phyloP scores from a whole-genome alignment of 2,329 filamentous ascomycete species.

The Escovopsis sp. region DNA sequence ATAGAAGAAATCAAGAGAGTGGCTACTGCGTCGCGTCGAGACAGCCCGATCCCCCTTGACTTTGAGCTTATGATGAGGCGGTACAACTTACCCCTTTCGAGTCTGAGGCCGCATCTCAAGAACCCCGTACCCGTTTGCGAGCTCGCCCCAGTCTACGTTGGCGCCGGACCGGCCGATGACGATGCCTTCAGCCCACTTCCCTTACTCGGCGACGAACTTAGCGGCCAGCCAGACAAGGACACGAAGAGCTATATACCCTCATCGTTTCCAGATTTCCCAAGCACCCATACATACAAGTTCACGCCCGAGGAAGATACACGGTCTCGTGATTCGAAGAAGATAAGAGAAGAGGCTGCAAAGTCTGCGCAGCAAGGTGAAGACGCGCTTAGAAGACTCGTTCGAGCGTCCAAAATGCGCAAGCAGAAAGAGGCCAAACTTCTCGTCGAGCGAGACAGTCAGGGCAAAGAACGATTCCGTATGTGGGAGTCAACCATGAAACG shows the following conservation, averaged over 20 bases:
- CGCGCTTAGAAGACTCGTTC: conserved; percentile 42
- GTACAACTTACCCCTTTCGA: conserved; percentile 35
- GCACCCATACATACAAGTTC: conserved; percentile 48
- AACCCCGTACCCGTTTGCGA: conserved; percentile 31
- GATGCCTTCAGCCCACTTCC: conserved; percentile 28
- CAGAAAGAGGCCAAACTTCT: conserved; percentile 47
- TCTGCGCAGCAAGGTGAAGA: conserved; percentile 49
- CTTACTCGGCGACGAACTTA: conserved; percentile 38
- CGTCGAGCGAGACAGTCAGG: conserved; percentile 36
- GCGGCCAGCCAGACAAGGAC: conserved; percentile 42
- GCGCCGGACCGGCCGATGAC: conserved; percentile 23
- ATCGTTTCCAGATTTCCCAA: conserved; percentile 47
- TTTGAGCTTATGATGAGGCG: conserved; percentile 38
- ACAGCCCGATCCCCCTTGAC: conserved; percentile 39
- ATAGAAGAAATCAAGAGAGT: conserved; percentile 32
- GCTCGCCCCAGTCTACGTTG: conserved; percentile 23
- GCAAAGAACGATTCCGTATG: conserved; percentile 40
- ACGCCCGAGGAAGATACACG: conserved; percentile 37
- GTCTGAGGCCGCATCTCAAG: conserved; percentile 41
- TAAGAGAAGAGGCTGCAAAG: conserved; percentile 43
- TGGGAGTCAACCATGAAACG: conserved; percentile 49
- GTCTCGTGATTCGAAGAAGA: conserved; percentile 38
- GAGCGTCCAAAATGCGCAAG: conserved; percentile 48
- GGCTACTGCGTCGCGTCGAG: conserved; percentile 34
- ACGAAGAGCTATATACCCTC: conserved; percentile 40